A percentile compares a stretch with the other conserved stretches of the same genome.
Conservation (phyloP, 805 yeast species). For the Blastobotrys peoriensis region DNA sequence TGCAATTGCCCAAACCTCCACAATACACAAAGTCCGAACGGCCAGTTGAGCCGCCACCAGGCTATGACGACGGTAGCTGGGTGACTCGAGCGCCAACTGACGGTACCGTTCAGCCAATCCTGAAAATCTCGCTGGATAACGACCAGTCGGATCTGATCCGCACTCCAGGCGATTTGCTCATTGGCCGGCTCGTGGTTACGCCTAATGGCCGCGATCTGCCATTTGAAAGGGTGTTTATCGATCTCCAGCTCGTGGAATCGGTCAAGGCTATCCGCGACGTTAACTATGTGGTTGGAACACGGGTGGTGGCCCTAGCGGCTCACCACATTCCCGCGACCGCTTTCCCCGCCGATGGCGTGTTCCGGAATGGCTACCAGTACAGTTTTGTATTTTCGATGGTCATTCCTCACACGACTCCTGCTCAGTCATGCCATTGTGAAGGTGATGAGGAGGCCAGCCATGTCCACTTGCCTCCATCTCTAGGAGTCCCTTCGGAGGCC, state of each 20-base stretch:
- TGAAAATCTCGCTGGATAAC: background rate
- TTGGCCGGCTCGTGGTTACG: background rate
- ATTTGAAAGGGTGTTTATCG: background rate
- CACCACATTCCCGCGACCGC: background rate
- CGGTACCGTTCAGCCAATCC: background rate
- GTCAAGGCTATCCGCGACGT: background rate
- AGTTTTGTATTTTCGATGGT: background rate
- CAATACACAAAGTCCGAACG: too few relatives aligned
- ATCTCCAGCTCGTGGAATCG: background rate
- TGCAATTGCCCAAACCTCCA: too few relatives aligned
- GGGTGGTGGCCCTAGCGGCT: background rate
- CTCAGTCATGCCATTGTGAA: background rate
- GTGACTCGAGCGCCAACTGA: background rate
- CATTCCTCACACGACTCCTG: background rate
- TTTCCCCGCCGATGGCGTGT: background rate
- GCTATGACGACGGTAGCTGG: background rate
- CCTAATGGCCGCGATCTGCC: background rate
- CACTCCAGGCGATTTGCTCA: background rate
- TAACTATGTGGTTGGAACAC: background rate
- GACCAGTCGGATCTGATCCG: background rate
- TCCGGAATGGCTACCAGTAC: background rate
- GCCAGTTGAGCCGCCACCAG: background rate
- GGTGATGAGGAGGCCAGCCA: background rate
- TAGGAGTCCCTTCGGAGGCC: background rate
- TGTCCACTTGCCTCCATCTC: background rate